These are phyloP conservation scores for Nowakowskiella sp. DNA, from an alignment of 192 early-diverging fungal genomes.

Conservation along the genomic window DNA sequence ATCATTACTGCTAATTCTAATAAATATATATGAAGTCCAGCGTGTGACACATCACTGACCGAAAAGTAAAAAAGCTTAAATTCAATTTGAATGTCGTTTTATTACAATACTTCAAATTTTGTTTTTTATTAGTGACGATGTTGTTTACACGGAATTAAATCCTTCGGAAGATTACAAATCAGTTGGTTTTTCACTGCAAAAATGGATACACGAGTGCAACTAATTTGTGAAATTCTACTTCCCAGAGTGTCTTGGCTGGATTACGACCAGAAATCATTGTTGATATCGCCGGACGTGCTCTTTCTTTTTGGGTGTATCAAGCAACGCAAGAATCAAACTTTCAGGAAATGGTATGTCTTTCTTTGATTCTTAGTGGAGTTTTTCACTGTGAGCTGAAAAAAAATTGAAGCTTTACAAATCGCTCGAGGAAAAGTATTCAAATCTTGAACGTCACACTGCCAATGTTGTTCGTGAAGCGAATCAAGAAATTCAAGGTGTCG, in stretches of 20 bases:
- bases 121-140: slow-evolving; percentile 25
- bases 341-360: slow-evolving; percentile 25
- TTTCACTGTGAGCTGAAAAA: too few species aligned
- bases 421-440: slow-evolving; percentile 26
- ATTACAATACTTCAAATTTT: neutral
- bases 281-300: slow-evolving; percentile 30
- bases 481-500: slow-evolving; percentile 28
- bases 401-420: slow-evolving; percentile 19
- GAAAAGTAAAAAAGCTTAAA: slow-evolving; percentile 11
- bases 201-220: neutral
- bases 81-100: neutral
- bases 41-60: slow-evolving; percentile 34
- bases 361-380: neutral
- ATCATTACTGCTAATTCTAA: neutral
- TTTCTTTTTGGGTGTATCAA: slow-evolving; percentile 38
- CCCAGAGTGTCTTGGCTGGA: slow-evolving; percentile 36
- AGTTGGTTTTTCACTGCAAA: slow-evolving; percentile 5
- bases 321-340: slow-evolving; percentile 30
- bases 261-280: slow-evolving; percentile 34
- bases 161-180: slow-evolving; percentile 43
- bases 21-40: slow-evolving; percentile 15
- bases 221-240: neutral
- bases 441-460: slow-evolving; percentile 27
- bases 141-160: slow-evolving; percentile 37
- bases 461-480: slow-evolving; percentile 33